Conservation (phyloP, 352 stramenopile species). For the Phytophthora idaei region DNA sequence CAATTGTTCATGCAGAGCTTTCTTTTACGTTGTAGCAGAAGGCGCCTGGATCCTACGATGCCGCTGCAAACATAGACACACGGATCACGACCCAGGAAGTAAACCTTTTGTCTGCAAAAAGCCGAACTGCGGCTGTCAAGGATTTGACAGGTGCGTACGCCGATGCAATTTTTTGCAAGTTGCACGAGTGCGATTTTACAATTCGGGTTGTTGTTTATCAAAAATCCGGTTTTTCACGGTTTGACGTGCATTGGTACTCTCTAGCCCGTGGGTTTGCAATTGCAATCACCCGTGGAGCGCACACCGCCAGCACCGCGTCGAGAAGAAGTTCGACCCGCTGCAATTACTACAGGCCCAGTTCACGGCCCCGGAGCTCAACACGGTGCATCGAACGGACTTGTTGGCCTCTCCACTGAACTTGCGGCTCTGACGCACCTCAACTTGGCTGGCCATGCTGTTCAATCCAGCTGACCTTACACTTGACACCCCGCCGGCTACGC, state of each 20-base stretch:
- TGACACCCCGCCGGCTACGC: neutral
- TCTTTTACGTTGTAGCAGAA: constrained; percentile 85
- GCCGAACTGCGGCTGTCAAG: constrained; percentile 56
- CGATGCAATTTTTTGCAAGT: constrained; percentile 21
- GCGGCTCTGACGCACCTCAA: constrained; percentile 30
- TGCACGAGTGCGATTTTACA: constrained; percentile 13
- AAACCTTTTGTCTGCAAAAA: constrained; percentile 60
- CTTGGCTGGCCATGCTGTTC: constrained; percentile 7
- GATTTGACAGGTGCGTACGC: constrained; percentile 67
- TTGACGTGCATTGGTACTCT: neutral
- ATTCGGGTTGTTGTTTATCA: constrained; percentile 18
- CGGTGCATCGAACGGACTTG: constrained; percentile 67
- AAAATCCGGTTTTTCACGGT: constrained; percentile 11
- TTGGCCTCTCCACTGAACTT: constrained; percentile 47
- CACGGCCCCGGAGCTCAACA: constrained; percentile 50
- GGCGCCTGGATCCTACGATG: constrained; percentile 82
- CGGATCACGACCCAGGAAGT: constrained; percentile 57
- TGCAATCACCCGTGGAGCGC: constrained; percentile 73
- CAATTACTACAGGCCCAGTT: constrained; percentile 51
- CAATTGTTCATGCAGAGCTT: constrained; percentile 60
- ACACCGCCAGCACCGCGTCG: constrained; percentile 57
- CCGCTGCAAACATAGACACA: constrained; percentile 84
- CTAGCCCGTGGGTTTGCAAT: constrained; percentile 83
- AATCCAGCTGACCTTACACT: constrained; percentile 10
- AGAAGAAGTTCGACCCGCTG: constrained; percentile 56